Conservation (phyloP, 352 stramenopile genomes). For the Globisporangium cylindrosporum region DNA sequence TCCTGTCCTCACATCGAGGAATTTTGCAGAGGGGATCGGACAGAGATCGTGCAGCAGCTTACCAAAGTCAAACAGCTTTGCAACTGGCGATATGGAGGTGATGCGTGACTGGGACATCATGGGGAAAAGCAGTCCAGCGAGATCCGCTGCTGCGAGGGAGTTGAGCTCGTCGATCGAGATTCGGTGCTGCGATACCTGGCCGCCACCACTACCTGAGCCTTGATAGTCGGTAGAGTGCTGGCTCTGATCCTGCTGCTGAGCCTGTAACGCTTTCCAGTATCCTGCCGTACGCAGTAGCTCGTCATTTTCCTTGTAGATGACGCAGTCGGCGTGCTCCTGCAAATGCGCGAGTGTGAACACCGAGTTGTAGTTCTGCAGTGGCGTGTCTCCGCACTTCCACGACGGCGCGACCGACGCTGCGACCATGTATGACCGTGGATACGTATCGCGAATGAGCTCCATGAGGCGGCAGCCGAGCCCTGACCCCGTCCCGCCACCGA, state of each 20-base stretch:
- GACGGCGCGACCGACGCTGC: conserved; percentile 73
- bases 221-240: neutral
- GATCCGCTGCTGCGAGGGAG: conserved; percentile 42
- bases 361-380: conserved; percentile 87
- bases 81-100: conserved; percentile 2
- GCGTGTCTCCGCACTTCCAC: conserved; percentile 54
- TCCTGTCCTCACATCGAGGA: conserved; percentile 37
- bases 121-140: conserved; percentile 64
- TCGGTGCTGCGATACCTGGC: conserved; percentile 1
- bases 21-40: conserved; percentile 53
- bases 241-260: neutral
- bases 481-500: conserved; percentile 79
- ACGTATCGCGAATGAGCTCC: conserved; percentile 78
- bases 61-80: conserved; percentile 47
- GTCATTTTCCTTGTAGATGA: conserved; percentile 88
- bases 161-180: conserved; percentile 68
- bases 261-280: conserved; percentile 50
- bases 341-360: conserved; percentile 68
- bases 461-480: conserved; percentile 80
- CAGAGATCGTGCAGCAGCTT: conserved; percentile 60
- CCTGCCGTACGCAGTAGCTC: conserved; percentile 52
- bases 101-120: conserved; percentile 4
- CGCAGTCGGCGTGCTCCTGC: conserved; percentile 64
- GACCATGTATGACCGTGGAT: conserved; percentile 66
- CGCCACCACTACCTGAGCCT: neutral